Evolutionary conservation across 2,329 filamentous ascomycete genomes (phyloP), one percentile per base, ranked within the genome.

Genomic region (Monilinia polystroma): DNA sequence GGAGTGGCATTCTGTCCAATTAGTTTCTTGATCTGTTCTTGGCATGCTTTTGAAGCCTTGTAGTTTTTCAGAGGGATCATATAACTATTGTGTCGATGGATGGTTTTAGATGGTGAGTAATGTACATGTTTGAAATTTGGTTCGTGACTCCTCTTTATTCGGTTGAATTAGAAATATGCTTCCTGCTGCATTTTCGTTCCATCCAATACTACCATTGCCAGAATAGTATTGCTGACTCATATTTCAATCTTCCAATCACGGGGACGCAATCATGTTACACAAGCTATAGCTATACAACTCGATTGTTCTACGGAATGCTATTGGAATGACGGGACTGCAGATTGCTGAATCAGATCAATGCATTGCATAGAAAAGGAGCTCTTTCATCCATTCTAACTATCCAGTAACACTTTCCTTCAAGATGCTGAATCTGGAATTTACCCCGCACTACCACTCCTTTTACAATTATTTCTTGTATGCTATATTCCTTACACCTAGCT

Each of bases 391-490:
- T 35, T 47, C 6, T 11, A 1, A 49, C 11, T 2, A 23, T 23
- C 20, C 43, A n/a, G 49, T 59, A 14, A 35, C 8, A 10, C 4
- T 5, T 11, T 23, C 12, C 20, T 16, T 49, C 29, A 29, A 35
- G 3, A 47, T 35, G 0, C 11, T 58, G 41, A 20, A 58, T 32
- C 4, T 16, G 43, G 26, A 35, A 59, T 49, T 35, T 35, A 49
- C 57, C 43, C 57, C 57, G 57, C 57, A 11, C 12, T 49, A 49
- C 57, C 57, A 26, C 43, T 59, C 43, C 29, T 35, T 45, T 29
- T 35, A 23, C 23, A 23, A 23, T 23, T 23, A 3, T 45, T 18
- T 20, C n/a, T 47, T 16, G 8, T 35, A 47, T 32, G 3, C 11
- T 14, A 47, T 3, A 23, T 32, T 49, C 11, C 43, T 43, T 23